phyloP scores from a whole-genome alignment of 306 rosid genomes.

The Rosa multiflora region DNA sequence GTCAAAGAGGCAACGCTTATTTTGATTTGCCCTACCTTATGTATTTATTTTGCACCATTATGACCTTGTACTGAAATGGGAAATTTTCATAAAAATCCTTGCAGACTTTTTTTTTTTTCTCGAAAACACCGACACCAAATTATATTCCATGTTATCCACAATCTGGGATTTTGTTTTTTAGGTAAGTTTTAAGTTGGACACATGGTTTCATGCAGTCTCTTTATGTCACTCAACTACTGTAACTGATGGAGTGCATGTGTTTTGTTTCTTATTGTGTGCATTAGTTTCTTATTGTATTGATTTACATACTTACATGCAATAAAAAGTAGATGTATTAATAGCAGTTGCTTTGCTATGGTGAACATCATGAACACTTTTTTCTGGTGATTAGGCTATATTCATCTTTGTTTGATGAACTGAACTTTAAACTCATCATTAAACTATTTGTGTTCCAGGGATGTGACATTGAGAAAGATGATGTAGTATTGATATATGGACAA shows the following conservation, averaged over 20 bases:
- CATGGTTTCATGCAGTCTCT: background rate
- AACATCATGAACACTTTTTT: background rate
- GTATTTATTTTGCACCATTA: background rate
- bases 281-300: background rate
- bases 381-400: background rate
- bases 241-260: background rate
- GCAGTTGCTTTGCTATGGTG: background rate
- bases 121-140: background rate
- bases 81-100: background rate
- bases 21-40: background rate
- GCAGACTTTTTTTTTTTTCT: background rate
- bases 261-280: background rate
- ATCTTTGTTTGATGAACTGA: constrained; percentile 9
- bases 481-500: constrained; percentile 75
- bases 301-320: background rate
- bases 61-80: background rate
- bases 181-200: background rate
- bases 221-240: background rate
- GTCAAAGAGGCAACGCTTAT: background rate
- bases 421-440: constrained; percentile 12
- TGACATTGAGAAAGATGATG: constrained; percentile 68
- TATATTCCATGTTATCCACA: background rate
- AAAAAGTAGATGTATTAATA: background rate
- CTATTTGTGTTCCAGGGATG: constrained; percentile 53
- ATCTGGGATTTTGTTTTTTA: background rate